Conservation (phyloP, 345 rosid species). For the Sisymbrium altissimum region DNA sequence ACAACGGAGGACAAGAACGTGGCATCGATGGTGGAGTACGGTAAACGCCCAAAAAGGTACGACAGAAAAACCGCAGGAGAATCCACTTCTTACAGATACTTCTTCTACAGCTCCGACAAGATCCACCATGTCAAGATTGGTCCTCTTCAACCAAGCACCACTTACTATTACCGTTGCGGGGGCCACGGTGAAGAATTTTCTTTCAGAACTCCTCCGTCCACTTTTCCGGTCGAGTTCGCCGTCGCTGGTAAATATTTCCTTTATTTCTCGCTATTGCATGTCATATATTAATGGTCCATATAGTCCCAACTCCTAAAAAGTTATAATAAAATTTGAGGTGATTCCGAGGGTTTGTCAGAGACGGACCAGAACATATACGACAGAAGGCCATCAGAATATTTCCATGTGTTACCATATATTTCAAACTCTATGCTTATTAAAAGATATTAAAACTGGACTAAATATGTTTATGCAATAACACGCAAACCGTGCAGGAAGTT, state of each 20-base stretch:
- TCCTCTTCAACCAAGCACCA: conserved; percentile 57
- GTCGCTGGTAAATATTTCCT: conserved; percentile 50
- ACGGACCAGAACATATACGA: neutral
- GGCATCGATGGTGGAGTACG: conserved; percentile 61
- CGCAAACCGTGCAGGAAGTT: conserved; percentile 12
- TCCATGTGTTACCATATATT: neutral
- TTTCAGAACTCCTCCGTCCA: conserved; percentile 72
- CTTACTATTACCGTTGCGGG: conserved; percentile 76
- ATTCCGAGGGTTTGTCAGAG: neutral
- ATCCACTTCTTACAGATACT: conserved; percentile 54
- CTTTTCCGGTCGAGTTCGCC: conserved; percentile 66
- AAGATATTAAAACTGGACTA: neutral
- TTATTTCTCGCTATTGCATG: neutral
- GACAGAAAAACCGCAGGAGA: conserved; percentile 43
- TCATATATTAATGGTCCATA: neutral
- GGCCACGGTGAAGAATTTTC: conserved; percentile 75
- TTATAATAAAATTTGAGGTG: neutral
- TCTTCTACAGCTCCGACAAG: conserved; percentile 66
- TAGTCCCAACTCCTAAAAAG: neutral
- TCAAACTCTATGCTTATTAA: neutral
- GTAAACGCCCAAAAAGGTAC: conserved; percentile 48
- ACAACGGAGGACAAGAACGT: conserved; percentile 47
- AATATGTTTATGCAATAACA: neutral
- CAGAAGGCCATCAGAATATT: neutral
- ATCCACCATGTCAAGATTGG: conserved; percentile 85